Base-by-base conservation (phyloP, 2,329 filamentous ascomycete species). In the Apiospora marii region DNA sequence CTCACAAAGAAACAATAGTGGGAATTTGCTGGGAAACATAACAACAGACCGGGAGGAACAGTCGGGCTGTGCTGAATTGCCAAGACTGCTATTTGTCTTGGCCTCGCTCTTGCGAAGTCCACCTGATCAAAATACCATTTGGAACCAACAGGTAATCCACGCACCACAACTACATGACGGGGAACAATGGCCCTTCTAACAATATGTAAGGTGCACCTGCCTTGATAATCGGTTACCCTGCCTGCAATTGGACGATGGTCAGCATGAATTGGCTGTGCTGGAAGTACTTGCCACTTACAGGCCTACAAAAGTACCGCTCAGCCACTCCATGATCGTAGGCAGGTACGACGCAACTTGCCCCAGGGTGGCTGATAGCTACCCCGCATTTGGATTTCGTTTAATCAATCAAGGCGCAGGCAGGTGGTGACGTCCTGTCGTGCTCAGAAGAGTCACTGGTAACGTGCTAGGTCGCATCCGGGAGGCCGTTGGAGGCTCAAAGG, bases 31-130 rank as follows among this genome's bases (percentile, higher is more conserved):
- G 34, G 30, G 58, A 41, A 64, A 64, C 58, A 64, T 64, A 41
- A 4, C 58, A 64, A 13, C 58, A 3, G 19, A 41, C 1, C 30
- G n/a, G 34, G 58, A 64, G 34, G 58, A 64, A 34, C 58, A 64
- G 34, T 34, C n/a, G 58, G 58, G 58, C 58, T 64, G 58, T 64
- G 58, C 58, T 64, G 58, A n/a, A 22, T 41, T 64, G 58, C 58
- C 58, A 64, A 64, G 58, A 64, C n/a, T 64, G 16, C 53, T 30
- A 64, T 37, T 16, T 64, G 30, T 30, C 27, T 53, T 27, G 51
- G 27, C 19, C 51, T 27, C 27, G 16, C 24, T 19, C 27, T 34
- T 41, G 37, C 37, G 37, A 41, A 41, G 30, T 19, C 16, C 22
- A 10, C 16, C 30, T 61, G 19, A 16, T 14, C 30, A 37, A 8